Percentiles rank a stretch among this genome's conserved stretches.
These are phyloP conservation scores for Pseudogymnoascus sp. DNA, from an alignment of 2,329 filamentous ascomycete genomes.

Conservation along the genomic window DNA sequence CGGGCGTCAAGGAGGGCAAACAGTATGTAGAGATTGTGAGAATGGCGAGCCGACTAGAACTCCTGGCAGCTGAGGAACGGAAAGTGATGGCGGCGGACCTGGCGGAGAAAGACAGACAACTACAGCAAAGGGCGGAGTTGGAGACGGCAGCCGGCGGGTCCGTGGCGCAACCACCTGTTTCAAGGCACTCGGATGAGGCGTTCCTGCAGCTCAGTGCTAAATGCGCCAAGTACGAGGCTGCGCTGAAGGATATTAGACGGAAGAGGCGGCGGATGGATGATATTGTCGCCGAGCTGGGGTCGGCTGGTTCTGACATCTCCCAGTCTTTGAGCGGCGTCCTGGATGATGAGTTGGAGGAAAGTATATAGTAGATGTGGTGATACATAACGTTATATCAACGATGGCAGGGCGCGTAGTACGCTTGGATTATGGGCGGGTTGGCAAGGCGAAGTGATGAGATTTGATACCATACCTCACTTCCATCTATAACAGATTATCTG, in stretches of 20 bases:
- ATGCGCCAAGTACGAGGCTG: neutral
- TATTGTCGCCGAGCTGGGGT: neutral
- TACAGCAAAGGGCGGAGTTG: neutral
- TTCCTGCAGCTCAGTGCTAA: neutral
- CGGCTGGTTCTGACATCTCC: neutral
- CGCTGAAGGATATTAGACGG: neutral
- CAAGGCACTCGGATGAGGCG: neutral
- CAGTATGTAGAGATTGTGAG: conserved; percentile 30
- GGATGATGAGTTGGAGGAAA: neutral
- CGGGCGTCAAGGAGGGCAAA: conserved; percentile 27
- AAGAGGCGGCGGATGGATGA: conserved; percentile 2
- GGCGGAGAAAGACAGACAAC: neutral
- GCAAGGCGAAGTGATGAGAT: neutral
- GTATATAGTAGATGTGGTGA: conserved; percentile 1
- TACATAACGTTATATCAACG: conserved; percentile 3
- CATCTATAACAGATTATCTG: neutral
- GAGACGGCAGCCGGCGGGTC: neutral
- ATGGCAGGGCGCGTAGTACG: neutral
- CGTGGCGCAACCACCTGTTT: neutral
- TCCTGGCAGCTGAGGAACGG: conserved; percentile 51
- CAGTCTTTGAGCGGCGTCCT: neutral
- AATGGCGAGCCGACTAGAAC: conserved; percentile 27
- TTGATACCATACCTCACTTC: neutral
- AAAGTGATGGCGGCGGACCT: neutral
- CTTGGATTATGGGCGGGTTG: neutral